Evolutionary conservation across 345 rosid genomes (phyloP), one percentile per base, ranked within the genome.

Genomic region (Rhodamnia rubescens): DNA sequence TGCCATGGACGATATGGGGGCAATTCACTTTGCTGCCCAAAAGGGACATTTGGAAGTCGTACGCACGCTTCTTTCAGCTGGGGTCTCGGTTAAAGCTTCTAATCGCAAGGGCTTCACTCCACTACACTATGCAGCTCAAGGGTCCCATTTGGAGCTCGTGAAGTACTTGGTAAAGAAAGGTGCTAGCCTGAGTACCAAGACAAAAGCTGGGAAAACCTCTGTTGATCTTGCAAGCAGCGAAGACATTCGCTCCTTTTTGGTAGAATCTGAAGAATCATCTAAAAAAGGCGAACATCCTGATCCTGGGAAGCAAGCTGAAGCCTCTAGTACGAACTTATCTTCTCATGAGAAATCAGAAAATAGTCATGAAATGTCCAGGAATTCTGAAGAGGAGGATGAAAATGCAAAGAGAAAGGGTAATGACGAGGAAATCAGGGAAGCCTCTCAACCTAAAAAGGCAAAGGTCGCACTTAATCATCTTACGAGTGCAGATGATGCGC

Each of bases 1-100:
- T 80, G 99, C 99, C 47, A 92, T 96, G 90, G 99, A 97, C 86
- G 98, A 97, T 89, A 96, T 96, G 99, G 96, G 98, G 14, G 99
- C 99, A 4, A 90, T 97, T 86, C 99, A 96, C 90, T 97, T 97
- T 91, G 99, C 99, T 29, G 91, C 96, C n/a, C 98, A 95, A 75
- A 97, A 96, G 88, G 99, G 99, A 24, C 98, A 96, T 86, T 85
- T 96, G 87, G 99, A 95, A 91, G 89, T 93, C 74, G 97, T 94
- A 52, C 88, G 92, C 81, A 90, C 88, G 54, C 90, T 97, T 53
- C 55, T 95, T 53, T 90, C 97, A 3, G 87, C 88, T 4, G 99
- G 99, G 11, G 98, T 84, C 61, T 93, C 99, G 7, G 80, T 93
- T 50, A 96, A 96, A 85, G 88, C 97, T 49, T 54, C 74, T 57